Evolutionary conservation across 768 basidiomycete species (phyloP), one percentile per base, ranked within the genome.

Genomic region (Amanita inopinata): DNA sequence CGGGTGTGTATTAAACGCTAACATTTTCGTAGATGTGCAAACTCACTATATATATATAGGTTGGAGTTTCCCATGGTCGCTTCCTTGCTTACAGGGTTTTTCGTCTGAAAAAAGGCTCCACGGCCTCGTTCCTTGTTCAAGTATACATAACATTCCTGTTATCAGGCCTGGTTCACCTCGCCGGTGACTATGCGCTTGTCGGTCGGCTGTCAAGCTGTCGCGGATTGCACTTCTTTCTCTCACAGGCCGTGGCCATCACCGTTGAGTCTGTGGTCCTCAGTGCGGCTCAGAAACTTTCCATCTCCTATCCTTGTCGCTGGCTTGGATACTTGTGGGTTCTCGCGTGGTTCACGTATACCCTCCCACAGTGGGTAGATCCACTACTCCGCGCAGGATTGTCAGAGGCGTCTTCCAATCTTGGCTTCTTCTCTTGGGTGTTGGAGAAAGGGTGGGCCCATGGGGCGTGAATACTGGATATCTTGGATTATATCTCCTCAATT

Each of bases 161-260:
- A 23, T 55, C 59, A 9, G 64, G 57, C 7, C 11, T 58, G 20
- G 53, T 61, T 36, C 65, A 67, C 35, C 43, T 53, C 24, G 52
- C 53, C 1, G 62, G 60, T 8, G 65, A 65, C 25, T 54, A 54
- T 45, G 60, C 63, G 57, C 43, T 61, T 23, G 32, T 57, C 17
- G 38, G 46, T 17, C 30, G 28, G 10, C 39, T 15, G 37, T 33
- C 48, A 28, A 38, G 45, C 30, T 25, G 46, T 9, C 33, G 51
- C 1, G 44, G 51, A 8, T 14, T 55, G 33, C 30, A 40, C 8
- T 63, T 62, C 50, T 65, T 62, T 43, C 20, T 59, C 14, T 36
- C 42, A 3, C 62, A 63, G 38, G 61, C 63, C 5, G 35, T 56
- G 3, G 64, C 49, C 1, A 66, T 70, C 25, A 61, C 58, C 9